A percentile compares a stretch with the other conserved stretches of the same genome.
Evolutionary conservation across 2,329 filamentous ascomycete genomes (phyloP).

Genomic region (Pyricularia pennisetigena): DNA sequence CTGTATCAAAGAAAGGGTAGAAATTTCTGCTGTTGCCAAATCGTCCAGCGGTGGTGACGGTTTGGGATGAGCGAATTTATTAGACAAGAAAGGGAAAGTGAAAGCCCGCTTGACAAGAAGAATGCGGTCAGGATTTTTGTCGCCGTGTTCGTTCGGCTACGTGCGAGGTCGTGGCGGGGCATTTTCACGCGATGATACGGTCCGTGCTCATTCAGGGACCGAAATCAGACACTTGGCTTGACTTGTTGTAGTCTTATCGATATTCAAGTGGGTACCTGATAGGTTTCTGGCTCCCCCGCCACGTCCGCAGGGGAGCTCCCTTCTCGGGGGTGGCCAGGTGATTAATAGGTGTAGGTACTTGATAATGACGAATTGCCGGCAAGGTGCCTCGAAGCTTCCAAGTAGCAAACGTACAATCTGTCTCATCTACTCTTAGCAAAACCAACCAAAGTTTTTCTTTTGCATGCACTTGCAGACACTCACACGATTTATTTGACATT

Average conservation of each 20-base stretch:
- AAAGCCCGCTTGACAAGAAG: neutral
- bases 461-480: neutral
- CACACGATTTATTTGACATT: neutral
- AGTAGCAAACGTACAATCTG: neutral
- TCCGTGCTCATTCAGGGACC: neutral
- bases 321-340: neutral
- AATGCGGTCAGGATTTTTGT: slow-evolving; percentile 1
- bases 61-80: neutral
- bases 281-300: neutral
- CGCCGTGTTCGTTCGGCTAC: neutral
- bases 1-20: neutral
- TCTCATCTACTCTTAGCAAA: neutral
- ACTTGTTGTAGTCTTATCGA: neutral
- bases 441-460: neutral
- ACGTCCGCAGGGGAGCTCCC: neutral
- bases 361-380: neutral
- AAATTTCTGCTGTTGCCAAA: neutral
- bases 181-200: slow-evolving; percentile 2
- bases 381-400: neutral
- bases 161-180: neutral
- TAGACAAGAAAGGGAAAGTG: neutral
- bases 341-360: neutral
- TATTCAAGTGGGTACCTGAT: neutral
- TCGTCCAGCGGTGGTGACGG: neutral
- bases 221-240: neutral